Base-by-base conservation (phyloP, 495 filamentous ascomycete genomes). In the Bathelium albidoporum region DNA sequence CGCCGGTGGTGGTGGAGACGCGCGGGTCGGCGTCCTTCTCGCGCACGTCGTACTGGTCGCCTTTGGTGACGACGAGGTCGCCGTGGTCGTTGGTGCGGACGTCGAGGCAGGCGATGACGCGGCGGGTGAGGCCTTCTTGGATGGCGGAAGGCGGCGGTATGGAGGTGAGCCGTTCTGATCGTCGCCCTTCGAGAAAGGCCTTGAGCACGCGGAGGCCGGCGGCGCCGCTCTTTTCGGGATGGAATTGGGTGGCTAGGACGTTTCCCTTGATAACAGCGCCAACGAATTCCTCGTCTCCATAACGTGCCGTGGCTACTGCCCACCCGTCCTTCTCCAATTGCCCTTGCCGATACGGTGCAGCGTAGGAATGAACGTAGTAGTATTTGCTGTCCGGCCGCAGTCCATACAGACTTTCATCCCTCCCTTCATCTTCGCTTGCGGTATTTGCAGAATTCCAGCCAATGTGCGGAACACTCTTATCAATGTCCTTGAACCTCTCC, bases 11-110 rank as follows among this genome's bases (percentile, higher is more conserved):
- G n/a, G n/a, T n/a, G n/a, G n/a, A n/a, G 60, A 85, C 80, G 24
- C 91, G 85, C 58, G 81, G 83, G n/a, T 77, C 75, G 10, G 79
- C 70, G 61, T 73, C 78, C 75, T 95, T 96, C 71, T 97, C 94
- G n/a, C 94, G 87, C n/a, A 98, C 94, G 70, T 98, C 94, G 75
- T 98, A 98, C 70, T 97, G 94, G 72, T 98, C 94, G 10, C 94
- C 94, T 76, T 98, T 98, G 4, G 94, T 98, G 18, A 98, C 94
- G 0, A 98, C 95, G 20, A 98, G 76, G 73, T 97, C 95, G 4
- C 95, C 95, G 58, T 88, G 79, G 73, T 98, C 95, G 72, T 98
- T 97, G n/a, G 94, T 84, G 10, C 94, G 88, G 32, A 98, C 94
- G 72, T 98, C 94, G 18, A 98, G 83, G 70, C 94, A 98, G 2